Base-by-base conservation (phyloP, 495 filamentous ascomycete genomes). In the Xylaria sp. region DNA sequence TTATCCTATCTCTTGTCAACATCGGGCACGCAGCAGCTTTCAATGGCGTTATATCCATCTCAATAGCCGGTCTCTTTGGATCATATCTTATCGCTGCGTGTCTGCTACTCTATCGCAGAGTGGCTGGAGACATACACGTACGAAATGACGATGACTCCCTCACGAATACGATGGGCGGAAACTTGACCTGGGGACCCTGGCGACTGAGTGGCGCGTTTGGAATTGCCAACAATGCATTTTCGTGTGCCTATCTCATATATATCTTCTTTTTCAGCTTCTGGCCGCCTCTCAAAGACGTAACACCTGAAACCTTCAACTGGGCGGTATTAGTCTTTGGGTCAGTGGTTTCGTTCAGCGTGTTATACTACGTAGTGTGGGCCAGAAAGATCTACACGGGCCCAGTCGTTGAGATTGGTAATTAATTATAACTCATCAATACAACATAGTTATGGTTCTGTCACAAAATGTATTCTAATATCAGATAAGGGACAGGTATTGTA, bases 11-110 rank as follows among this genome's bases (percentile, higher is more conserved):
- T n/a, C 78, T 86, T 29, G 82, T 87, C 77, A 85, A 85, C 74
- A 81, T 87, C 57, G 85, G 84, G 19, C 82, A 81, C 15, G 76
- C 82, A 8, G 80, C 80, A 0, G 86, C 83, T 11, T 87, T 87
- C 76, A 83, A 82, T 75, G 81, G 80, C 46, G 80, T 88, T 46
- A 79, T 85, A 17, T 83, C 82, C 44, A 76, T 88, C 5, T 79
- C 78, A 12, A 73, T 85, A 59, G 79, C 78, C 19, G 80, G 78
- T 9, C 77, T 84, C 21, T 83, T 84, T 69, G 72, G 77, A 62
- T 83, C 83, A 5, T 86, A 85, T 44, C 59, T 84, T 31, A 70
- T 86, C 46, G 76, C 82, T n/a, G 77, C 77, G 66, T 73, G 46
- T 0, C 76, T 85, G 11, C 76, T 85, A 14, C 76, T 86, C 1